Base-by-base conservation (phyloP, 306 rosid genomes). In the Vicia faba region DNA sequence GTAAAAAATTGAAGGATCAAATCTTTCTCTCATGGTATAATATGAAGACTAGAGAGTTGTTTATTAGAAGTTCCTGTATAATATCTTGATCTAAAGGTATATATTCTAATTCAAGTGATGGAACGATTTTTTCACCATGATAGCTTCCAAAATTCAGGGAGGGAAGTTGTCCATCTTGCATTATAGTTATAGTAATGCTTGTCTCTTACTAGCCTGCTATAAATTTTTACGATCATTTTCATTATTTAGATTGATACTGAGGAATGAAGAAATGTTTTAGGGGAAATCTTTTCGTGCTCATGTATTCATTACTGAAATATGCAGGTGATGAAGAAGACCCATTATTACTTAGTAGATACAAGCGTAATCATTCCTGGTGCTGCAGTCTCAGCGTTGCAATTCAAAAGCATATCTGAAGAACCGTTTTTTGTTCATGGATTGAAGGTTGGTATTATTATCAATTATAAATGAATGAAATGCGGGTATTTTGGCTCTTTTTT, bases 311-410 rank as follows among this genome's bases (percentile, higher is more conserved):
- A 26, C 65, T 63, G 49, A 85, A 76, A 69, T 77, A 54, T 76
- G 78, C 88, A 93, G 98, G 96, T 93, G 71, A 89, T 93, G 97
- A 84, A 81, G 74, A 93, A 88, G 81, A 93, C 97, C 66, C 98
- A 89, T 80, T 93, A 86, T 80, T 93, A 93, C 77, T 79, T 93
- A 69, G 90, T 93, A 44, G 97, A 89, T 80, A 83, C 96, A 14
- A 86, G 96, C 67, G 90, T 66, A 44, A 72, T 89, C 44, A 3
- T 41, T 66, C 87, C 91, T 40, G 97, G 98, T 77, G 98, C 97
- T 74, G 95, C 95, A 48, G 98, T 93, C 67, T 93, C 97, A 26
- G 89, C 78, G 9, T 84, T 93, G 91, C 95, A 89, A 80, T 93
- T 93, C 73, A 83, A 84, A 36, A 79, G 83, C 68, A 88, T 89